A percentile compares a stretch with the other conserved stretches of the same genome.
phyloP scores from a whole-genome alignment of 208 protist species.

The Trypanosoma boissoni region DNA sequence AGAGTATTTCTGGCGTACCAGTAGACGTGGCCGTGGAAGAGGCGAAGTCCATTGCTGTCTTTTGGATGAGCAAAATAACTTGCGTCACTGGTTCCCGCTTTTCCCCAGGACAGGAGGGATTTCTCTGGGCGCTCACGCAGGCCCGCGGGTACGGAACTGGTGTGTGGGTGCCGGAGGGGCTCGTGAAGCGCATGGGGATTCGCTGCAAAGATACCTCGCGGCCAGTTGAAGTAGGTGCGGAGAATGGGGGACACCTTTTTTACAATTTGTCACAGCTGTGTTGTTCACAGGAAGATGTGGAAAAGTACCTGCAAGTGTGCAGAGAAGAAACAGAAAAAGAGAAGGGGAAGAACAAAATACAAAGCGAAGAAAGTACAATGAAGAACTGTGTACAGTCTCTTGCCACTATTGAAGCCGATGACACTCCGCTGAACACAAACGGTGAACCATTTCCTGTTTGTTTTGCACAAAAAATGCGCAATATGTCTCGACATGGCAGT shows the following conservation, averaged over 20 bases:
- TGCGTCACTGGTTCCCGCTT: constrained; percentile 46
- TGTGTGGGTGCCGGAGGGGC: constrained; percentile 44
- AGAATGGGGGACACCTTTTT: constrained; percentile 28
- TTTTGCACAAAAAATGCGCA: no score
- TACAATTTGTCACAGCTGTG: constrained; percentile 56
- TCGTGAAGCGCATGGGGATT: constrained; percentile 31
- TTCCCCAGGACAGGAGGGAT: constrained; percentile 22
- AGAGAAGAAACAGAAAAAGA: no score
- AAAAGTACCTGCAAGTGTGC: constrained; percentile 11
- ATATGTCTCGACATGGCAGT: no score
- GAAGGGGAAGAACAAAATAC: no score
- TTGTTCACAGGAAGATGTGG: constrained; percentile 16
- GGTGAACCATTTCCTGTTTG: constrained; percentile 67
- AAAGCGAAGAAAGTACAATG: no score
- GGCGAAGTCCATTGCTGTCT: background rate
- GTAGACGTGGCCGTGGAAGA: no score
- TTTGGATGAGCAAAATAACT: constrained; percentile 3
- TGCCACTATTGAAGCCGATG: background rate
- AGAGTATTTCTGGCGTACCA: no score
- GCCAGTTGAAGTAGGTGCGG: constrained; percentile 24
- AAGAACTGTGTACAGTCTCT: background rate
- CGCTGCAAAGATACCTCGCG: background rate
- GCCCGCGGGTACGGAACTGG: constrained; percentile 21
- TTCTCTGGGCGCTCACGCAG: constrained; percentile 36
- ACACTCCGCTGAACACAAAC: constrained; percentile 51